A percentile compares a stretch with the other conserved stretches of the same genome.
phyloP scores from a whole-genome alignment of 1,284 basidiomycete species.

The Takashimella koratensis region DNA sequence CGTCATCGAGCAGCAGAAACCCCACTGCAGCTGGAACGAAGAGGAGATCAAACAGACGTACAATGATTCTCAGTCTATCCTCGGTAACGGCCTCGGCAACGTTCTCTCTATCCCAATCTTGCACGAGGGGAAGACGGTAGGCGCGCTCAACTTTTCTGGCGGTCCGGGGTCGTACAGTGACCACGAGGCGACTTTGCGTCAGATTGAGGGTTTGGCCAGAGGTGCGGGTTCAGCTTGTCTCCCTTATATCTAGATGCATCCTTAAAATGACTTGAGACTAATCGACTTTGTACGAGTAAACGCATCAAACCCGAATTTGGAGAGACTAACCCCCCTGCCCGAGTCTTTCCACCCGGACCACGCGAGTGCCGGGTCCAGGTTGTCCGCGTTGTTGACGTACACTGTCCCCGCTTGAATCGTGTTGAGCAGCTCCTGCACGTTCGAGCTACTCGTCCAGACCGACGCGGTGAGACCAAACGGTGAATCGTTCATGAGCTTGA shows the following conservation, averaged over 20 bases:
- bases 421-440: conserved; percentile 70
- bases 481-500: conserved; percentile 93
- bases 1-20: not conserved
- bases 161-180: too few relatives aligned
- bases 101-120: not conserved
- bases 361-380: conserved; percentile 81
- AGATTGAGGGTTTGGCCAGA: conserved; percentile 1
- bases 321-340: conserved; percentile 83
- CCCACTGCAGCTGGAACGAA: not conserved
- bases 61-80: not conserved
- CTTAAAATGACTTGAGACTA: conserved; percentile 29
- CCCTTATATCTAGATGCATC: too few relatives aligned
- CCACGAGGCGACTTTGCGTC: not conserved
- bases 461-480: conserved; percentile 74
- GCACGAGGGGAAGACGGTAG: not conserved
- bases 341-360: conserved; percentile 95
- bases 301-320: conserved; percentile 60
- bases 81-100: not conserved
- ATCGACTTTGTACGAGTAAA: conserved; percentile 41
- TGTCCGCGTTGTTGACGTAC: conserved; percentile 87
- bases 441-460: conserved; percentile 59
- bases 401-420: conserved; percentile 84
- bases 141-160: conserved; percentile 4
- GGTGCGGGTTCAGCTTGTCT: too few relatives aligned
- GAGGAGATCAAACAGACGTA: conserved; percentile 1